Conservation (phyloP, 2,329 filamentous ascomycete species). For the Venturia aucupariae region DNA sequence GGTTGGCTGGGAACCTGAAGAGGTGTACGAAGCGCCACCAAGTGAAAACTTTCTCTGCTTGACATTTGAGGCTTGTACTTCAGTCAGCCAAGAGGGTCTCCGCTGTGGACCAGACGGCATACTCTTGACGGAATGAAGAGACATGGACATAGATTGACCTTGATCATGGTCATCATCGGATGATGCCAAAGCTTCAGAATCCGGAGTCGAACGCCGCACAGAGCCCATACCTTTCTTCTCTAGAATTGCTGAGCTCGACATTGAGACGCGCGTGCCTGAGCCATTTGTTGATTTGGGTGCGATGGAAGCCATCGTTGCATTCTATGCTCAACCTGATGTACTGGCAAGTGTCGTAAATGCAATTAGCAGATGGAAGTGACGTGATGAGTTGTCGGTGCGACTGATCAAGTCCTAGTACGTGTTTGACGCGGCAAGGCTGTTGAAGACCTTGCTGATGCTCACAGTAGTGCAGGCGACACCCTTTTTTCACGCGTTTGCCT, state of each 20-base stretch:
- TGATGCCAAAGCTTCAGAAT: slow-evolving; percentile 16
- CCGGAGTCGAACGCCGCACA: slow-evolving; percentile 15
- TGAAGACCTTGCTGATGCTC: neutral
- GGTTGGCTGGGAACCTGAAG: slow-evolving; percentile 63
- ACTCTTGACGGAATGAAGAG: slow-evolving; percentile 15
- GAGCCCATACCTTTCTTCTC: slow-evolving; percentile 14
- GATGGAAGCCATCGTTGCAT: neutral
- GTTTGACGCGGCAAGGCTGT: neutral
- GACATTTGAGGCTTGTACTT: slow-evolving; percentile 55
- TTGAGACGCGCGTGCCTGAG: neutral
- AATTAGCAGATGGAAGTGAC: neutral
- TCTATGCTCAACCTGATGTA: neutral
- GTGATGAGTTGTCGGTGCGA: neutral
- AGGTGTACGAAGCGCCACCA: slow-evolving; percentile 58
- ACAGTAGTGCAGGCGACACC: neutral
- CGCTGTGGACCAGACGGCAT: slow-evolving; percentile 9
- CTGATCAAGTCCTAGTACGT: neutral
- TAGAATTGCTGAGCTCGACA: slow-evolving; percentile 10
- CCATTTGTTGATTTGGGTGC: slow-evolving; percentile 3
- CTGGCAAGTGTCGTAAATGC: neutral
- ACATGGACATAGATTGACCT: slow-evolving; percentile 12
- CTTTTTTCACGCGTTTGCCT: neutral
- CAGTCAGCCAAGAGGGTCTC: slow-evolving; percentile 70
- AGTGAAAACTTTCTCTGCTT: slow-evolving; percentile 62
- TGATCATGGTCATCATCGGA: slow-evolving; percentile 16